Base-by-base conservation (phyloP, 768 basidiomycete genomes). In the Pleurotus djamor region DNA sequence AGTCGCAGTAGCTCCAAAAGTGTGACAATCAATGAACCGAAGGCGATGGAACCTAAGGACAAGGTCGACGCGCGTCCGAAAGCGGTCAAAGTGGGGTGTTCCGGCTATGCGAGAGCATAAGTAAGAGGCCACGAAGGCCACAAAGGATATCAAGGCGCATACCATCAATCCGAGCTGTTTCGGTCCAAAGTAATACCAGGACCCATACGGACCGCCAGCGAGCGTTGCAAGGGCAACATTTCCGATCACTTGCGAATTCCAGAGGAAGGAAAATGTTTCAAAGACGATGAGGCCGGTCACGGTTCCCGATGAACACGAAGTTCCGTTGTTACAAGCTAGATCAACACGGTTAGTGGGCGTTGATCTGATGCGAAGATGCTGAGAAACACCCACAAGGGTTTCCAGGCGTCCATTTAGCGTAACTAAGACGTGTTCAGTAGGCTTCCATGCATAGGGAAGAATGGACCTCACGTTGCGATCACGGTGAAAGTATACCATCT, bases 171-270 rank as follows among this genome's bases (percentile, higher is more conserved):
- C 86, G 59, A 81, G 74, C 2, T 82, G 80, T 16, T 81, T 79
- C 9, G 91, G 89, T 4, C 92, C 91, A 65, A 92, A 92, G 74
- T 94, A 94, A 69, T 93, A 93, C 91, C 91, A 89, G 41, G 80
- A 76, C 47, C 88, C 89, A 64, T 83, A 91, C 3, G 86, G 83
- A 32, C 93, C 92, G 37, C 92, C 92, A 5, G 91, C 89, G 34
- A 94, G 82, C 3, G 91, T 92, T 35, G 89, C 84, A 21, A 94
- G 78, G 0, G 89, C 81, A 43, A 94, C 85, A 64, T 93, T 93
- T 35, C 83, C 85, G 52, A 91, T 84, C 45, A 92, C 90, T 72
- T 92, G 89, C 0, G 88, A 91, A 14, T 86, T 88, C 93, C 92
- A 94, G 17, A 92, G 76, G 75, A 86, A 94, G n/a, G 88, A 87